Evolutionary conservation across 2,329 filamentous ascomycete genomes (phyloP).

Genomic region (Phoma sp.): DNA sequence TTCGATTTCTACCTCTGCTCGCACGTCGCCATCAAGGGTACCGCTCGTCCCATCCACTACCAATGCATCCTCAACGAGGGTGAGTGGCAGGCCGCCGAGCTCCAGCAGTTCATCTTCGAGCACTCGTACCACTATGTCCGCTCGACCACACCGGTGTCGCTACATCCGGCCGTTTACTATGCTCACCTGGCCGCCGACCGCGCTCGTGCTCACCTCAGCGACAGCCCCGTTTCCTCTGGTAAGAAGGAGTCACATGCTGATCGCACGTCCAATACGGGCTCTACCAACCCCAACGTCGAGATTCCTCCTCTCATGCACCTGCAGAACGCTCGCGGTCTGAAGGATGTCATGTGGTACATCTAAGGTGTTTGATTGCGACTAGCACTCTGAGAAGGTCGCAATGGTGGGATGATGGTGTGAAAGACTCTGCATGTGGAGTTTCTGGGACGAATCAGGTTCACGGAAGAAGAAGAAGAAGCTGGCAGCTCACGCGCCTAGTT

Average conservation of each 20-base stretch:
- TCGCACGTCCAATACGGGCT: conserved; percentile 36
- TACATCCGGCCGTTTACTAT: conserved; percentile 92
- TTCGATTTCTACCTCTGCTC: conserved; percentile 83
- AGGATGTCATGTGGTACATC: conserved; percentile 59
- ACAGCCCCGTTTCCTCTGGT: conserved; percentile 45
- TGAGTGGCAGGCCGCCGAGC: conserved; percentile 66
- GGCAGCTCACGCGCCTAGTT: neutral
- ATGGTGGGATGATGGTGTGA: neutral
- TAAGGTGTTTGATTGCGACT: conserved; percentile 26
- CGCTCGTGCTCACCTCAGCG: conserved; percentile 75
- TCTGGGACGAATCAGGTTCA: neutral
- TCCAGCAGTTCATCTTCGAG: conserved; percentile 91
- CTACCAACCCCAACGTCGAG: conserved; percentile 39
- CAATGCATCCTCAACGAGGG: conserved; percentile 87
- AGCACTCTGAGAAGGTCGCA: neutral
- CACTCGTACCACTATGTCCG: conserved; percentile 93
- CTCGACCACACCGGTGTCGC: conserved; percentile 88
- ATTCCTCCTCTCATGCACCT: conserved; percentile 51
- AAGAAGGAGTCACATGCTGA: conserved; percentile 47
- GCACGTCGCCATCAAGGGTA: conserved; percentile 88
- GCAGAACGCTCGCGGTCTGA: conserved; percentile 48
- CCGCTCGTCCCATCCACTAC: conserved; percentile 90
- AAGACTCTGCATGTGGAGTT: neutral
- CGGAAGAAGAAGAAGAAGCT: neutral
- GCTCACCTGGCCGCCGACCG: conserved; percentile 87